phyloP scores from a whole-genome alignment of 1,139 yeast species.

The Pichia kudriavzevii region DNA sequence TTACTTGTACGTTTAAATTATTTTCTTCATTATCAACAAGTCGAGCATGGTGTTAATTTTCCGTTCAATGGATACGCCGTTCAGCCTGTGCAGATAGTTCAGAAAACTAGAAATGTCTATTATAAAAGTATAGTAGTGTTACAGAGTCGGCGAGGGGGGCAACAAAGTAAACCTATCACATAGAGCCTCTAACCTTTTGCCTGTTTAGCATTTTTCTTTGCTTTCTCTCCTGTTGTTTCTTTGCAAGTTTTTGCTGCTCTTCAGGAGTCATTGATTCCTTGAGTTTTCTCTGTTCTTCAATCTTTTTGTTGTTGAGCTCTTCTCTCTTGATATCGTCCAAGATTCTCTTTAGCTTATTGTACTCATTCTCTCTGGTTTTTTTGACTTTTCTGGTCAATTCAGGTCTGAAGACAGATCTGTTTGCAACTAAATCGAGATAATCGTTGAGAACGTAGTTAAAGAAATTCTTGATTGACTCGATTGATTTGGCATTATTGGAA shows the following conservation, averaged over 20 bases:
- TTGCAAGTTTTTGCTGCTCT: slow-evolving; percentile 68
- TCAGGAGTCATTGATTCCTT: slow-evolving; percentile 57
- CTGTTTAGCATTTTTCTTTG: slow-evolving; percentile 28
- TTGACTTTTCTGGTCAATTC: slow-evolving; percentile 72
- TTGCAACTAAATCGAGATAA: slow-evolving; percentile 23
- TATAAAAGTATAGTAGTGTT: too few species aligned
- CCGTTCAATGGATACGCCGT: too few species aligned
- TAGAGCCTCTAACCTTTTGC: slow-evolving; percentile 26
- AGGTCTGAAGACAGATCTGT: slow-evolving; percentile 42
- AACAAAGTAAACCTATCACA: slow-evolving; percentile 4
- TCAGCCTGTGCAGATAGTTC: too few species aligned
- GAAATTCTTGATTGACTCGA: slow-evolving; percentile 40
- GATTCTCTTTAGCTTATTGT: slow-evolving; percentile 49
- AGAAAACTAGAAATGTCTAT: too few species aligned
- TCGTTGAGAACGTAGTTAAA: slow-evolving; percentile 28
- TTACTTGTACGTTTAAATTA: too few species aligned
- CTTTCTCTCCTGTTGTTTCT: slow-evolving; percentile 47
- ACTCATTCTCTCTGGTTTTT: slow-evolving; percentile 62
- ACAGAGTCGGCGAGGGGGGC: too few species aligned
- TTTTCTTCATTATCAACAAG: too few species aligned
- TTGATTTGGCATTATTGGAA: slow-evolving; percentile 39
- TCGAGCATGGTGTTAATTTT: too few species aligned
- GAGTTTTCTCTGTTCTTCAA: slow-evolving; percentile 61
- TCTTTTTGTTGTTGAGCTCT: slow-evolving; percentile 58
- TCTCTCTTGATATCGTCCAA: slow-evolving; percentile 60